phyloP scores from a whole-genome alignment of 495 filamentous ascomycete genomes.

The Parathielavia hyrcaniae region DNA sequence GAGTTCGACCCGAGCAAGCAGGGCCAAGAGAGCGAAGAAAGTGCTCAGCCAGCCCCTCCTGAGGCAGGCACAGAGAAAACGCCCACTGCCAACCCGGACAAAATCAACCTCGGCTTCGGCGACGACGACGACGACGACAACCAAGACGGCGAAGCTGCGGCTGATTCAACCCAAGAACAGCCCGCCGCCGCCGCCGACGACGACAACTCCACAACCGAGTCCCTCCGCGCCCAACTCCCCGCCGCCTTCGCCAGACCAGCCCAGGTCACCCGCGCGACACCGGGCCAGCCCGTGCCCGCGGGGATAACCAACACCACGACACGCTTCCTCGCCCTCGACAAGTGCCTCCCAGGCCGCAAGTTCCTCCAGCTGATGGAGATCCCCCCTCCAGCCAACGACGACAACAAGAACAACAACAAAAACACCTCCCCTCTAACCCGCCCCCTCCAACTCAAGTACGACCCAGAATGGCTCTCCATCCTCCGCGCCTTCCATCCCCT shows the following conservation, averaged over 20 bases:
- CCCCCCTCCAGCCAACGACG: slow-evolving; percentile 27
- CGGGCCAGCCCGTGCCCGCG: slow-evolving; percentile 43
- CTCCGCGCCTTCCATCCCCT: slow-evolving; percentile 66
- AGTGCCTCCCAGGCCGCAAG: slow-evolving; percentile 68
- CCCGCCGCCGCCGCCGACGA: slow-evolving; percentile 1
- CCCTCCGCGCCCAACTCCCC: slow-evolving; percentile 60
- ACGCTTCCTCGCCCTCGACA: slow-evolving; percentile 83
- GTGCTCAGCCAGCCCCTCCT: background rate
- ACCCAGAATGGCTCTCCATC: slow-evolving; percentile 93
- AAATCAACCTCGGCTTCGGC: slow-evolving; percentile 52
- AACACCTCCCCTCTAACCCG: background rate
- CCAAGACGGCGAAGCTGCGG: slow-evolving; percentile 32
- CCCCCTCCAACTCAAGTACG: slow-evolving; percentile 59
- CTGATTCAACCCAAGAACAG: background rate
- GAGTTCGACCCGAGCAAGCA: slow-evolving; percentile 44
- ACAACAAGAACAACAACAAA: slow-evolving; percentile 3
- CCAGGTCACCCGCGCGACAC: slow-evolving; percentile 24
- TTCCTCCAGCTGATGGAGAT: slow-evolving; percentile 75
- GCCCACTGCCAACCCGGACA: slow-evolving; percentile 43
- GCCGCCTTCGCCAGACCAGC: slow-evolving; percentile 52
- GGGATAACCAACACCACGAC: slow-evolving; percentile 69
- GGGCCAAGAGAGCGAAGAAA: background rate
- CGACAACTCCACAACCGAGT: slow-evolving; percentile 34
- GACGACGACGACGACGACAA: slow-evolving; percentile 47
- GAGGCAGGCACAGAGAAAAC: slow-evolving; percentile 4